These are phyloP conservation scores for Lycium ferocissimum DNA, from an alignment of 257 asterid genomes.

Conservation along the genomic window DNA sequence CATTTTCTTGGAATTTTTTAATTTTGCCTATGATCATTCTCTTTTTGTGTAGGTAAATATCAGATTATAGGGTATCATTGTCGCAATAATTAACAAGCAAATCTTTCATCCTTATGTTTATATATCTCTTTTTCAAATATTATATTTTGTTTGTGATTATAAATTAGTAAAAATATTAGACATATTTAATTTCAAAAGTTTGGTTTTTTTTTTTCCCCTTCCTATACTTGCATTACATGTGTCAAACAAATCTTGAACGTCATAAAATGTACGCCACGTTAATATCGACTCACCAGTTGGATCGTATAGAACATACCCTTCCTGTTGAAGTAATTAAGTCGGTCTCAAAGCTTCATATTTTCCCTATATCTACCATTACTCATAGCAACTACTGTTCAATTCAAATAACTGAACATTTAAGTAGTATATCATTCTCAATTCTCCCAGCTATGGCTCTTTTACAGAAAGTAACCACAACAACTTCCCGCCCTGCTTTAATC, in stretches of 20 bases:
- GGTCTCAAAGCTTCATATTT: background rate
- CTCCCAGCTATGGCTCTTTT: background rate
- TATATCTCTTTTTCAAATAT: no score
- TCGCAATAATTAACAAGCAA: no score
- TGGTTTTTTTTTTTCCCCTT: no score
- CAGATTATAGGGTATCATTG: no score
- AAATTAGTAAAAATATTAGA: no score
- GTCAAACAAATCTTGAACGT: background rate
- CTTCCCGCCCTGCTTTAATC: conserved; percentile 7
- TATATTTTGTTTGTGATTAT: no score
- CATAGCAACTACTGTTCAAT: background rate
- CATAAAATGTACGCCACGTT: background rate
- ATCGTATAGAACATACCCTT: background rate
- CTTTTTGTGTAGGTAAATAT: no score
- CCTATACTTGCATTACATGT: no score
- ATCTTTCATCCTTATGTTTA: no score
- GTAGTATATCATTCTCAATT: background rate
- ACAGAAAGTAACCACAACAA: background rate
- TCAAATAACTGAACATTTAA: background rate
- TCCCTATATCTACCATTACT: background rate
- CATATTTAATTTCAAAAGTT: no score
- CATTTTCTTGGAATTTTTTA: no score
- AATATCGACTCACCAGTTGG: background rate
- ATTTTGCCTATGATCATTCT: no score
- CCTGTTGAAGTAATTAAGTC: background rate